These are phyloP conservation scores for Friedmanniomyces simplex DNA, from an alignment of 495 filamentous ascomycete species.

Conservation along the genomic window DNA sequence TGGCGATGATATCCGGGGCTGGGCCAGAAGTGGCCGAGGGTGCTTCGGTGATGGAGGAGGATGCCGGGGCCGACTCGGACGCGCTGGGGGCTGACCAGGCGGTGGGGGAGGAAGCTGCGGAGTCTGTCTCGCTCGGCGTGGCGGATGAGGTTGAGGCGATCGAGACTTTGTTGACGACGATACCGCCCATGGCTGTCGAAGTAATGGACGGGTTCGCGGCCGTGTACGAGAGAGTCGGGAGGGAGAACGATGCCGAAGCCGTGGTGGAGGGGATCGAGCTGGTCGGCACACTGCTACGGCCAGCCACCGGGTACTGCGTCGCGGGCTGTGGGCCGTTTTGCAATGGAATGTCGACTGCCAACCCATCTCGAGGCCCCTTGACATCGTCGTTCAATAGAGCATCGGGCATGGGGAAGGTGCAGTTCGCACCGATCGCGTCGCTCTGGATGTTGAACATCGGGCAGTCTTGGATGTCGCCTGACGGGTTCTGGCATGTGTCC, in stretches of 20 bases:
- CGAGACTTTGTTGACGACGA: slow-evolving; percentile 1
- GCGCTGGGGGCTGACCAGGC: background rate
- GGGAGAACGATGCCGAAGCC: background rate
- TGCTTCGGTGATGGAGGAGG: background rate
- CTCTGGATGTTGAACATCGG: slow-evolving; percentile 47
- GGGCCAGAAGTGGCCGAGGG: slow-evolving; percentile 1
- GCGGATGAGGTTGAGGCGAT: background rate
- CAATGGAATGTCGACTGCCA: slow-evolving; percentile 46
- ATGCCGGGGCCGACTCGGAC: background rate
- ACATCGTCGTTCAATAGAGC: slow-evolving; percentile 32
- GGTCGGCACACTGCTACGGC: slow-evolving; percentile 1
- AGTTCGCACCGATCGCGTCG: slow-evolving; percentile 33
- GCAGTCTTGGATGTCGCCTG: slow-evolving; percentile 47
- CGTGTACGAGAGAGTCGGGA: slow-evolving; percentile 11
- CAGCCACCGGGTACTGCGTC: slow-evolving; percentile 9
- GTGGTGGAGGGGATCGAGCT: background rate
- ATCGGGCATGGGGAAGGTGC: slow-evolving; percentile 39
- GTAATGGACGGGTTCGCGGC: slow-evolving; percentile 3
- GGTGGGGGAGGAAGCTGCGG: background rate
- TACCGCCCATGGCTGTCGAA: slow-evolving; percentile 7
- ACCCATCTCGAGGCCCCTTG: slow-evolving; percentile 30
- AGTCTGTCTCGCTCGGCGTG: too few species aligned
- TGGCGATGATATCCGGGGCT: background rate
- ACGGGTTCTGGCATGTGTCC: slow-evolving; percentile 38
- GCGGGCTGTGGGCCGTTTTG: slow-evolving; percentile 12